A percentile compares a stretch with the other conserved stretches of the same genome.
Conservation (phyloP, 2,329 filamentous ascomycete genomes). For the Tolypocladium sp. region DNA sequence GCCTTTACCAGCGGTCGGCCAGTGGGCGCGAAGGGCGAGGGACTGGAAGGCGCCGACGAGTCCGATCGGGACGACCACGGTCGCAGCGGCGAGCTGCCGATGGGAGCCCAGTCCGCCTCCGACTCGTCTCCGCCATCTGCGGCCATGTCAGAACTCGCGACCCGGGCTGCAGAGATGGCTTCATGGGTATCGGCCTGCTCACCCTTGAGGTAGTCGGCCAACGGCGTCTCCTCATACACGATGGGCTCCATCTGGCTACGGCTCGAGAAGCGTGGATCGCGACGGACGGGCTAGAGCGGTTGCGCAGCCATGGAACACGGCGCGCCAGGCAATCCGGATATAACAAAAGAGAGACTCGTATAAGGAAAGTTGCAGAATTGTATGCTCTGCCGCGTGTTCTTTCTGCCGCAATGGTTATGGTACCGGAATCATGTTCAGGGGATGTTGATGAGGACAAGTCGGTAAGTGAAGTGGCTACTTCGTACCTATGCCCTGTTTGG, state of each 20-base stretch:
- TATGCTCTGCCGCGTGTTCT: background rate
- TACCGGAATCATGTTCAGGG: background rate
- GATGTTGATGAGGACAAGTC: background rate
- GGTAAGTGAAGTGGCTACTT: background rate
- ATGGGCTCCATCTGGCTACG: constrained; percentile 63
- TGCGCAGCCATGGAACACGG: constrained; percentile 7
- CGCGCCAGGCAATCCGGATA: background rate
- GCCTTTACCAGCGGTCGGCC: constrained; percentile 45
- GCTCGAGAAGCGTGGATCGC: constrained; percentile 14
- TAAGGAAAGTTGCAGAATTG: background rate
- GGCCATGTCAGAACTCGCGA: constrained; percentile 5
- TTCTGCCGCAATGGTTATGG: background rate
- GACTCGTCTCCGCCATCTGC: constrained; percentile 39
- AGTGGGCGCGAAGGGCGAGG: constrained; percentile 45
- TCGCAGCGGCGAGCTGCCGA: constrained; percentile 24
- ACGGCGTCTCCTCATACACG: constrained; percentile 76
- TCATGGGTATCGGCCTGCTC: constrained; percentile 7
- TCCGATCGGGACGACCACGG: constrained; percentile 17
- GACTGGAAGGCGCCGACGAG: constrained; percentile 37
- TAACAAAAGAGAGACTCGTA: background rate
- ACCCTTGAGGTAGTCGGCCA: constrained; percentile 89
- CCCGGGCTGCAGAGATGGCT: background rate
- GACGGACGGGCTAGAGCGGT: constrained; percentile 19
- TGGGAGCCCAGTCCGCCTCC: constrained; percentile 35
- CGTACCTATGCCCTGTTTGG: background rate